Evolutionary conservation across 2,329 filamentous ascomycete genomes (phyloP).

Genomic region (Aspergillus neoniger): DNA sequence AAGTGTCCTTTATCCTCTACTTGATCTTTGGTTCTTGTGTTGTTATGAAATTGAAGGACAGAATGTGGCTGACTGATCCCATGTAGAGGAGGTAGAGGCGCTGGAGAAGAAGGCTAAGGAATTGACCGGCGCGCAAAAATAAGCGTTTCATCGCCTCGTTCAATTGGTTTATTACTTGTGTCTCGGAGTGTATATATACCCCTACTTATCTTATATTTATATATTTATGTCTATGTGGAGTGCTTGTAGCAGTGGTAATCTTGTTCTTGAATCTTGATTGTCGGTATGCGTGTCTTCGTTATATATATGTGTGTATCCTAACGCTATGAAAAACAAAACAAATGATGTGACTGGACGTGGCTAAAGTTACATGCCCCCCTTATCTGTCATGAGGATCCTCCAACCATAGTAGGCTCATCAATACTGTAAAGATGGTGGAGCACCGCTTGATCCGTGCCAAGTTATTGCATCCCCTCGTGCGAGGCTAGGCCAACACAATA

Average conservation of each 20-base stretch:
- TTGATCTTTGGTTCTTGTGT: background rate
- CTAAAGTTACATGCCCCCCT: background rate
- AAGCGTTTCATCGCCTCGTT: background rate
- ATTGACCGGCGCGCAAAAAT: conserved; percentile 34
- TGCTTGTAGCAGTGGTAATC: background rate
- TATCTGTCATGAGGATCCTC: background rate
- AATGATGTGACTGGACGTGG: background rate
- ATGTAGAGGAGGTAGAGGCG: conserved; percentile 32
- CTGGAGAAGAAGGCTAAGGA: conserved; percentile 41
- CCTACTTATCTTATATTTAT: background rate
- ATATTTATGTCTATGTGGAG: background rate
- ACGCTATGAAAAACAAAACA: background rate
- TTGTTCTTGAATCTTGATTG: background rate
- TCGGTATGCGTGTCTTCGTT: background rate
- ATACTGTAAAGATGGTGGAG: no score
- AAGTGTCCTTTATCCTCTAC: conserved; percentile 18
- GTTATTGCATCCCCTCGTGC: background rate
- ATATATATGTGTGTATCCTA: background rate
- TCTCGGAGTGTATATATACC: conserved; percentile 7
- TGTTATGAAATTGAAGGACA: no score
- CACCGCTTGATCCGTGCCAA: no score
- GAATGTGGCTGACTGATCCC: no score
- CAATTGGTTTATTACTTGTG: background rate
- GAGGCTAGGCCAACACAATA: conserved; percentile 5
- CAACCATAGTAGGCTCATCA: background rate